Conservation (phyloP, 495 filamentous ascomycete genomes). For the Talaromyces ruber region DNA sequence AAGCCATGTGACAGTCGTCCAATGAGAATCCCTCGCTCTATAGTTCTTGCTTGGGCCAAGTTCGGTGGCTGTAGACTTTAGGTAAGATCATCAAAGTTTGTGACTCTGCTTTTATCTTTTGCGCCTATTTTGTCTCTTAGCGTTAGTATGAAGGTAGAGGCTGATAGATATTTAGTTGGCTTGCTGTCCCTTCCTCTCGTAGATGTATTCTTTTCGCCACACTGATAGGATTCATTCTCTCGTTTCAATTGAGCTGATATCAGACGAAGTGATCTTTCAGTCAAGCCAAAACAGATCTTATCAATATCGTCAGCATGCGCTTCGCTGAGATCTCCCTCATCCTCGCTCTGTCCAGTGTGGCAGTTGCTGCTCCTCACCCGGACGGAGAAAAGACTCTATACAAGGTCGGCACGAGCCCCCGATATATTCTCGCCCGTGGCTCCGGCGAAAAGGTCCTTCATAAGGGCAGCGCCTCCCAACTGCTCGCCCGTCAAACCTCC, state of each 20-base stretch:
- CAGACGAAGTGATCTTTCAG: neutral
- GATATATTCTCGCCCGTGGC: neutral
- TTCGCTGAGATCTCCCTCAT: conserved; percentile 3
- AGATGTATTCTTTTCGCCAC: neutral
- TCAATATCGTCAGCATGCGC: neutral
- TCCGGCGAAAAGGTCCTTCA: neutral
- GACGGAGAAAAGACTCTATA: neutral
- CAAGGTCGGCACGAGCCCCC: neutral
- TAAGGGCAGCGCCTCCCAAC: neutral
- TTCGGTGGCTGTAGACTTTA: neutral
- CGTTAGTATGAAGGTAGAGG: neutral
- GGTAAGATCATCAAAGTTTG: neutral
- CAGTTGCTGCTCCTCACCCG: neutral
- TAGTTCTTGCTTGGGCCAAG: neutral
- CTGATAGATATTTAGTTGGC: neutral
- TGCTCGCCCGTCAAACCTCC: conserved; percentile 3
- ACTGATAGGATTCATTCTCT: neutral
- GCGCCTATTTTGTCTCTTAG: neutral
- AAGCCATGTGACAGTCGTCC: neutral
- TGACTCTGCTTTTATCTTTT: neutral
- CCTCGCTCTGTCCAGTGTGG: neutral
- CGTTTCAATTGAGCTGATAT: neutral
- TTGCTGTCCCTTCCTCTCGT: neutral
- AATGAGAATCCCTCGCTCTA: neutral
- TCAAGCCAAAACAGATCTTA: neutral